Evolutionary conservation across 192 early-diverging fungal genomes (phyloP).

Genomic region (Coemansia pectinata): DNA sequence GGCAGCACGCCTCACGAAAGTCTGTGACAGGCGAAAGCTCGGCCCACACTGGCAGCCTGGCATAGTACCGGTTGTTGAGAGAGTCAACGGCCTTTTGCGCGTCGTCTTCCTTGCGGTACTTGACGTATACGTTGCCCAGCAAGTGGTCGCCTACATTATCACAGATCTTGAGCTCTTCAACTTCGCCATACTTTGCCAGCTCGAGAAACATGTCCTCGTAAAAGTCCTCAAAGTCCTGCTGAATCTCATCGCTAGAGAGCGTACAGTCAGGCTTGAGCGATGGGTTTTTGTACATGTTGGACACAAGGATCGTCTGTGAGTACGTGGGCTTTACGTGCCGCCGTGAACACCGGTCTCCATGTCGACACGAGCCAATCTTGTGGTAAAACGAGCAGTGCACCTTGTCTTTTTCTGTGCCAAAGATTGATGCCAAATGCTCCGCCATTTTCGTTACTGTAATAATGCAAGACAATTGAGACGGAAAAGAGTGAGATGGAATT

Average conservation of each 20-base stretch:
- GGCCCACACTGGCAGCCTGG: conserved; percentile 89
- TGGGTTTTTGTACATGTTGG: conserved; percentile 96
- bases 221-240: conserved; percentile 87
- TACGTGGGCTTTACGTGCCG: conserved; percentile 98
- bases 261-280: conserved; percentile 65
- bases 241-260: conserved; percentile 66
- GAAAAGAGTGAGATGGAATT: background rate
- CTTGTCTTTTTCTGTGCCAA: conserved; percentile 98
- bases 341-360: conserved; percentile 94
- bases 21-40: conserved; percentile 98
- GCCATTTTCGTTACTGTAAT: conserved; percentile 59
- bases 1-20: conserved; percentile 97
- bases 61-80: conserved; percentile 95
- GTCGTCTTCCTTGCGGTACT: conserved; percentile 89
- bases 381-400: conserved; percentile 99
- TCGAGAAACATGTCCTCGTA: conserved; percentile 97
- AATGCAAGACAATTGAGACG: background rate
- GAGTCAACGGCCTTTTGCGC: conserved; percentile 88
- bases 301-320: conserved; percentile 90
- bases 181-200: conserved; percentile 93
- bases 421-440: conserved; percentile 85
- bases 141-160: conserved; percentile 99
- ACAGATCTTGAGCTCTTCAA: conserved; percentile 96
- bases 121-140: conserved; percentile 94
- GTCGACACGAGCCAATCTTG: conserved; percentile 98